Evolutionary conservation across 805 yeast species (phyloP), one percentile per base, ranked within the genome.

Genomic region (Millerozyma miso): DNA sequence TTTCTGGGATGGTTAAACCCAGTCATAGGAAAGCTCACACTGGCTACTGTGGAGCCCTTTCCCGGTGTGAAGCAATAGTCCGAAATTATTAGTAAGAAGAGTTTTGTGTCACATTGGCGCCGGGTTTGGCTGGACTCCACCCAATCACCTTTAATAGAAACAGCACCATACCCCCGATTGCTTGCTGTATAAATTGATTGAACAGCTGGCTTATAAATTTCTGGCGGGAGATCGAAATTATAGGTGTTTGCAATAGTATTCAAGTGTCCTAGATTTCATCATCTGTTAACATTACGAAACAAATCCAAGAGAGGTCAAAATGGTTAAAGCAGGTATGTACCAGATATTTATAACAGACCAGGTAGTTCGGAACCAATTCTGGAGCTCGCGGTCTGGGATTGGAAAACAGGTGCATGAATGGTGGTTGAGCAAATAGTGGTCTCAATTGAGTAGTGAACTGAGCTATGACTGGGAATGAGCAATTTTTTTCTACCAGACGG

Each of bases 311-410:
- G n/a, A n/a, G n/a, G 18, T 49, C 47, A 73, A 57, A 62, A 79
- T 79, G 83, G 83, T 79, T 51, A 78, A 78, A 68, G 83, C 83
- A 61, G 81, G 83, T 78, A 76, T 53, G 82, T 76, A 43, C 3
- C 10, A n/a, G 29, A 23, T 7, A 23, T 23, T 23, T 23, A 16
- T 19, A 16, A 23, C 3, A 4, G 5, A 23, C 29, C 29, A 23
- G 29, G 29, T 23, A 23, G 29, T 7, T 7, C 29, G 10, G 10
- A 10, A 23, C 10, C 6, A 23, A 23, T 23, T 23, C 29, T 10
- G 29, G 10, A 10, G 10, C 10, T 10, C 29, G 10, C 6, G 6
- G 29, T 6, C 6, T 6, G 29, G 6, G 10, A 23, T 23, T 7
- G 29, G 29, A 23, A 23, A 10, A 23, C 10, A 23, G 29, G 29